Base-by-base conservation (phyloP, 345 rosid species). In the Salix arbutifolia region DNA sequence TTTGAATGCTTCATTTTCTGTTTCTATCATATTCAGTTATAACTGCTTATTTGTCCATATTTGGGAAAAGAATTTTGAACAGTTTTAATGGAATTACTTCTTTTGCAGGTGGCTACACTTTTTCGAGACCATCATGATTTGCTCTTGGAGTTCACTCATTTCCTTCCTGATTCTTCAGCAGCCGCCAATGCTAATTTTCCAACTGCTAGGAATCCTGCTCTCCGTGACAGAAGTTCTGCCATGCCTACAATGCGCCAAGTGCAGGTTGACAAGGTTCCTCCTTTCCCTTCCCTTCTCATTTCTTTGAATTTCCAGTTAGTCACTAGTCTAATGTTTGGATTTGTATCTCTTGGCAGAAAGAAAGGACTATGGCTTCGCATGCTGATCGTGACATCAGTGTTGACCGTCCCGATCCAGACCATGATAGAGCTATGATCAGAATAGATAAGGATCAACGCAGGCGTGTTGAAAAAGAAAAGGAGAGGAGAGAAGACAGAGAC, bases 111-210 rank as follows among this genome's bases (percentile, higher is more conserved):
- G 78, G 92, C 98, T 73, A 33, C 84, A 40, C 97, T 96, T 79
- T 94, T 96, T 73, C 86, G 84, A 76, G 97, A 91, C 80, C 99
- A 96, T 72, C 61, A 67, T n/a, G 98, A 96, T 89, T 88, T 96
- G 74, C 98, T 96, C 67, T 70, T 60, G 69, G 99, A 94, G 86
- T 96, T 96, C 78, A 88, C 92, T 72, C 93, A 92, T 75, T 96
- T 96, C 85, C 91, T 96, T 56, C 99, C 99, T 26, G 97, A 93
- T 87, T 65, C 87, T 74, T 90, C 99, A 60, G 91, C 85, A 62
- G 79, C 92, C 65, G 86, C 91, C 46, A 84, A 86, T 73, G 78
- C 75, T 77, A 82, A 87, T 70, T 75, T 73, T 80, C 81, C 86
- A 72, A 75, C 95, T 74, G 88, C 85, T 23, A 88, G 91, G 84